Base-by-base conservation (phyloP, 2,329 filamentous ascomycete species). In the Arthroderma sp. region DNA sequence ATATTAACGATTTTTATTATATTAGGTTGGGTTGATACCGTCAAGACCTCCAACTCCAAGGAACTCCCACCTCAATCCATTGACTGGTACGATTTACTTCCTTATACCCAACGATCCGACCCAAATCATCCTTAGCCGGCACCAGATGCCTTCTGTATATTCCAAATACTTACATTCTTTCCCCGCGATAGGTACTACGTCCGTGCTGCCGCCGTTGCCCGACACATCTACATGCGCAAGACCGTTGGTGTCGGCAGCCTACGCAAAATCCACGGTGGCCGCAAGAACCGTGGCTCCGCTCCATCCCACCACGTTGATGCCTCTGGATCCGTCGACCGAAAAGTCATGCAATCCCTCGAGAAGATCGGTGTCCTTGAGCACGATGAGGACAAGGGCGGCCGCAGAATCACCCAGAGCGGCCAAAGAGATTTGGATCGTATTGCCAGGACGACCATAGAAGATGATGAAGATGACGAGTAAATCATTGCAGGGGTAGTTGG, bases 161-260 rank as follows among this genome's bases (percentile, higher is more conserved):
- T 25, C 4, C 9, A 2, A 28, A 23, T 17, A 19, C 41, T 58
- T 55, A 54, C 39, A 59, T 56, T 19, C n/a, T 21, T 41, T 56
- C n/a, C 44, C 28, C 23, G 13, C 21, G 19, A 54, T 13, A 80
- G 79, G 79, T 85, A 82, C 80, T 86, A 86, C 79, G 75, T 85
- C 75, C 91, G 93, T 74, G 91, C 91, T 71, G 93, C 93, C 70
- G 85, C 91, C 66, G 86, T 98, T 74, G 93, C 93, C 72, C 90
- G 91, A 74, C 91, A 97, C 83, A 86, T 98, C 82, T 98, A 98
- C 84, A 83, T 98, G 77, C 88, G 93, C 81, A 98, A 98, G 84
- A 96, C 91, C 64, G 91, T 98, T 74, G 93, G 93, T 83, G 89
- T 98, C 68, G 93, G 93, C 79, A 90, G 93, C 74, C 85, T 98